Conservation (phyloP, 140 eudicot genomes). For the Oenanthe javanica region DNA sequence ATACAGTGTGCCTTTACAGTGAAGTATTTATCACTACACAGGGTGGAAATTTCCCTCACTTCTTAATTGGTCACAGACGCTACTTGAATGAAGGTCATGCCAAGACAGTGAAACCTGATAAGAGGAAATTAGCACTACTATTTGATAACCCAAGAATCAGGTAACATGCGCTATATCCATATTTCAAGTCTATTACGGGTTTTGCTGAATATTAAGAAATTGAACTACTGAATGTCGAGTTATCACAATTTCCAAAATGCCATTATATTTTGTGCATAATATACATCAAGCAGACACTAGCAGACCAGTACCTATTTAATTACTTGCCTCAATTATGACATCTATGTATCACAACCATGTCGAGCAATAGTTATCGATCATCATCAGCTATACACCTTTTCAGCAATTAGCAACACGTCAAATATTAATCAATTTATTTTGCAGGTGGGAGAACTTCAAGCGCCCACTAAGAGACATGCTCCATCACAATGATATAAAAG, state of each 20-base stretch:
- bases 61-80: constrained; percentile 92
- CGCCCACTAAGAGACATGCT: constrained; percentile 87
- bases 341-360: neutral
- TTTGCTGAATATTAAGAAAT: neutral
- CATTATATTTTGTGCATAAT: neutral
- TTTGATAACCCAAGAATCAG: constrained; percentile 80
- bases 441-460: constrained; percentile 85
- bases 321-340: neutral
- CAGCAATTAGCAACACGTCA: neutral
- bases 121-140: constrained; percentile 75
- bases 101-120: constrained; percentile 84
- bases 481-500: constrained; percentile 82
- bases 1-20: constrained; percentile 92
- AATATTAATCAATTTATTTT: constrained; percentile 4
- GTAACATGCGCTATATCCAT: constrained; percentile 26
- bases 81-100: constrained; percentile 88
- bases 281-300: neutral
- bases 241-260: neutral
- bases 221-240: neutral
- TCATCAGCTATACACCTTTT: neutral
- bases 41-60: constrained; percentile 98
- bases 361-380: neutral
- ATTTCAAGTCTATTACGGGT: neutral
- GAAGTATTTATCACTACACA: constrained; percentile 93
- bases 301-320: neutral